Evolutionary conservation across 2,329 filamentous ascomycete genomes (phyloP).

Genomic region (Lachnellula willkommii): DNA sequence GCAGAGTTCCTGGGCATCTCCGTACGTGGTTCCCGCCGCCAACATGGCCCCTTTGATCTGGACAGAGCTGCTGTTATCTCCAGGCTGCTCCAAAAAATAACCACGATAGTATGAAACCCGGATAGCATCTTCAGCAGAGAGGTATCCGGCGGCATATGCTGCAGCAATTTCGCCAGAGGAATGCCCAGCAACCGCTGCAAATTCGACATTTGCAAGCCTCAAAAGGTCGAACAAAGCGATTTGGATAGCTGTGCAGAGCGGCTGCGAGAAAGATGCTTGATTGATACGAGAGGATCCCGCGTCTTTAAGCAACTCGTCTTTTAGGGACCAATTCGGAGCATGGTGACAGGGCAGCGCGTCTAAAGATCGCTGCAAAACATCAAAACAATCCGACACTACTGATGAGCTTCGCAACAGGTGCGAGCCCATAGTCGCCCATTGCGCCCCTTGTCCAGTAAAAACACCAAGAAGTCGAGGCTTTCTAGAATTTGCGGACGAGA

Average conservation of each 20-base stretch:
- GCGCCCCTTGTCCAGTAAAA: conserved; percentile 30
- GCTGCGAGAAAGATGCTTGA: conserved; percentile 29
- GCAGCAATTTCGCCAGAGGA: conserved; percentile 45
- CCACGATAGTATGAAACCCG: conserved; percentile 40
- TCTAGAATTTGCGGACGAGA: too few relatives aligned
- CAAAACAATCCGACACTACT: conserved; percentile 14
- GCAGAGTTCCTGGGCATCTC: conserved; percentile 10
- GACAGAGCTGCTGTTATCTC: conserved; percentile 16
- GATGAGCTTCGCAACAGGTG: conserved; percentile 8
- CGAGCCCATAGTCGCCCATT: conserved; percentile 24
- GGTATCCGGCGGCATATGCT: conserved; percentile 36
- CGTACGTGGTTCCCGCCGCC: conserved; percentile 11
- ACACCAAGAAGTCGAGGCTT: conserved; percentile 3
- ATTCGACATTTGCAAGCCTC: conserved; percentile 35
- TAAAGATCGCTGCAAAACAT: neutral
- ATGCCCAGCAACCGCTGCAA: conserved; percentile 38
- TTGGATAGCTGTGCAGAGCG: conserved; percentile 32
- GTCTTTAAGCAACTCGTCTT: conserved; percentile 23
- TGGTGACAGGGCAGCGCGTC: neutral
- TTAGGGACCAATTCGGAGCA: conserved; percentile 10
- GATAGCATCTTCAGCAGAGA: conserved; percentile 32
- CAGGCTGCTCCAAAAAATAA: conserved; percentile 1
- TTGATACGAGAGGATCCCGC: conserved; percentile 32
- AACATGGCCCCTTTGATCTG: conserved; percentile 15
- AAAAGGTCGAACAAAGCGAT: conserved; percentile 41